These are phyloP conservation scores for Tilletia indica DNA, from an alignment of 1,284 basidiomycete species.

Conservation along the genomic window DNA sequence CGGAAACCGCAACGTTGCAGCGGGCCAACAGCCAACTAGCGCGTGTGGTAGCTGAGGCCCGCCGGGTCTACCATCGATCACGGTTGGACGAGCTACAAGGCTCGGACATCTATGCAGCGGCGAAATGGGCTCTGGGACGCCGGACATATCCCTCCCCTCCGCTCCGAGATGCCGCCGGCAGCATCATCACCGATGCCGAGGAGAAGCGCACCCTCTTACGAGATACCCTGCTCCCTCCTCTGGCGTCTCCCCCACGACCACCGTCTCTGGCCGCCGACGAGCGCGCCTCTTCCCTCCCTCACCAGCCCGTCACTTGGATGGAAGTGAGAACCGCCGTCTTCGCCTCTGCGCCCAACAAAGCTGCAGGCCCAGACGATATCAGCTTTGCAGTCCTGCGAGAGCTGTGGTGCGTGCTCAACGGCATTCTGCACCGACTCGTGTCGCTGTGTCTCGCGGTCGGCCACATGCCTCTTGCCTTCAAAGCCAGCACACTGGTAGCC, in stretches of 20 bases:
- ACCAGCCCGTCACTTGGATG: neutral
- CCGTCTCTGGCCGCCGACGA: neutral
- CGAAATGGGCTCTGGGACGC: conserved; percentile 1
- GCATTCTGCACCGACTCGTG: neutral
- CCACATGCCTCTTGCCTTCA: neutral
- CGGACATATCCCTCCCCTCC: neutral
- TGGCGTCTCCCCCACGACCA: neutral
- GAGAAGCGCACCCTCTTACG: neutral
- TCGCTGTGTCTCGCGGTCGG: neutral
- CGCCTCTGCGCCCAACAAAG: neutral
- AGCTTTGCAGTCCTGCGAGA: neutral
- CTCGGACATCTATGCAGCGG: neutral
- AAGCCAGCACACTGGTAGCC: neutral
- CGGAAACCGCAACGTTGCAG: neutral
- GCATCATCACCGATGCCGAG: neutral
- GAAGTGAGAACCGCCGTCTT: neutral
- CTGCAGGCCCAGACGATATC: neutral
- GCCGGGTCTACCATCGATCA: neutral
- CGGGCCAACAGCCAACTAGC: neutral
- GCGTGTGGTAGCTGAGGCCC: neutral
- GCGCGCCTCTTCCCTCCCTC: neutral
- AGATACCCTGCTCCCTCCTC: neutral
- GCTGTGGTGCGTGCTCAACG: neutral
- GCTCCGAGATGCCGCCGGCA: neutral
- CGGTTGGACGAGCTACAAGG: neutral